Evolutionary conservation across 371 early-diverging fungal genomes (phyloP), one percentile per base, ranked within the genome.

Genomic region (Massospora cicadina): DNA sequence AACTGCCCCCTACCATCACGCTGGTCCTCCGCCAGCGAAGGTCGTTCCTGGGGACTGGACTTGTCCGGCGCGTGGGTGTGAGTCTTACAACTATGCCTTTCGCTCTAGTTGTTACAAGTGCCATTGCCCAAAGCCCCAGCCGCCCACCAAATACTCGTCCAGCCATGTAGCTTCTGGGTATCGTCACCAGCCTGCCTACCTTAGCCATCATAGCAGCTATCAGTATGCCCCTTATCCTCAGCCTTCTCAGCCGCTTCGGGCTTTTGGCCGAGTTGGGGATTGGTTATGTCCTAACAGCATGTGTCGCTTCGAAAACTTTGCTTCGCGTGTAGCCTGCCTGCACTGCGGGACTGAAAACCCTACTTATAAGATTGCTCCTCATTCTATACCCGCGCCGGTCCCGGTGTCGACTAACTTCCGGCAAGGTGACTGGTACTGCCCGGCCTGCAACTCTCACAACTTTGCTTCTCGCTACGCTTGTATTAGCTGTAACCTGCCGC

Each of bases 371-470:
- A 17, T 43, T 5, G 43, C 43, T 43, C 43, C 43, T 43, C 43
- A 43, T 43, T 43, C 43, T 43, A 26, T 24, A 26, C 57, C 60
- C 0, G 29, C 67, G 25, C 24, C 29, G 10, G 29, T 56, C 29
- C 24, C 29, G 10, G 29, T 56, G 25, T 23, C 53, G 1, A 24
- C 65, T 2, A 29, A 64, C 10, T 66, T 70, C n/a, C 77, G 83
- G 17, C 83, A 85, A 10, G 87, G 87, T 0, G 89, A 87, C 65
- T 89, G 89, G 89, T 74, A 81, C 25, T 89, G 89, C 68, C 74
- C 78, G 64, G 75, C 76, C 54, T 89, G 90, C 68, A 75, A 76
- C 28, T 83, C 83, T 65, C 82, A 84, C 68, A 89, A 89, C 71
- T 89, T 85, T 70, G 84, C 88, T 2, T 80, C 81, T 2, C 69